These are phyloP conservation scores for Serendipita indica DNA, from an alignment of 768 basidiomycete genomes.

Conservation along the genomic window DNA sequence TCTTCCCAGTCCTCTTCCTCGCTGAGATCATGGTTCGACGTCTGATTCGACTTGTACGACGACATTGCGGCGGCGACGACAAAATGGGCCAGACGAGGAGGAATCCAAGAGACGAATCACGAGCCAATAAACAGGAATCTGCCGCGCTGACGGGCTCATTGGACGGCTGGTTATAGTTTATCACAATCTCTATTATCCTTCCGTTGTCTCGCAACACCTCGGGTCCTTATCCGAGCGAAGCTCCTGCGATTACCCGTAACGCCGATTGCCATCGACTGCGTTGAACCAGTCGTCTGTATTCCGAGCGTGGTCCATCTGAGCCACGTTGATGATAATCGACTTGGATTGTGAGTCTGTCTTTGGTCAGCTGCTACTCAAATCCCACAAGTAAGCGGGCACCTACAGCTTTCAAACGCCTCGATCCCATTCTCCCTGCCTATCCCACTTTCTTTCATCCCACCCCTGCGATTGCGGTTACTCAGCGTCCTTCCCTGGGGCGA, in stretches of 20 bases:
- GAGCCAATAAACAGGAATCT: neutral
- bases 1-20: slow-evolving; percentile 93
- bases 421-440: slow-evolving; percentile 77
- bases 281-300: slow-evolving; percentile 47
- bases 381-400: slow-evolving; percentile 24
- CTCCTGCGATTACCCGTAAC: slow-evolving; percentile 4
- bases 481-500: neutral
- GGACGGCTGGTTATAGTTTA: too few relatives aligned
- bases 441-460: slow-evolving; percentile 82
- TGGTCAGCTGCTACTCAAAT: too few relatives aligned
- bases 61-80: neutral
- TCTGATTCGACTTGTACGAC: neutral
- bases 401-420: slow-evolving; percentile 68
- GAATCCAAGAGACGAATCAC: neutral
- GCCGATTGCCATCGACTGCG: neutral
- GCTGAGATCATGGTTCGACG: slow-evolving; percentile 16
- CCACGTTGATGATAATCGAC: slow-evolving; percentile 63
- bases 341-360: slow-evolving; percentile 67
- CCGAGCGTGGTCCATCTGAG: slow-evolving; percentile 41
- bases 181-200: neutral
- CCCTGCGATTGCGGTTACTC: slow-evolving; percentile 32
- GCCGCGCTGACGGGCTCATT: too few relatives aligned
- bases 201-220: neutral
- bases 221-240: neutral
- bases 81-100: neutral